phyloP scores from a whole-genome alignment of 257 asterid genomes.

The Coffea eugenioides region DNA sequence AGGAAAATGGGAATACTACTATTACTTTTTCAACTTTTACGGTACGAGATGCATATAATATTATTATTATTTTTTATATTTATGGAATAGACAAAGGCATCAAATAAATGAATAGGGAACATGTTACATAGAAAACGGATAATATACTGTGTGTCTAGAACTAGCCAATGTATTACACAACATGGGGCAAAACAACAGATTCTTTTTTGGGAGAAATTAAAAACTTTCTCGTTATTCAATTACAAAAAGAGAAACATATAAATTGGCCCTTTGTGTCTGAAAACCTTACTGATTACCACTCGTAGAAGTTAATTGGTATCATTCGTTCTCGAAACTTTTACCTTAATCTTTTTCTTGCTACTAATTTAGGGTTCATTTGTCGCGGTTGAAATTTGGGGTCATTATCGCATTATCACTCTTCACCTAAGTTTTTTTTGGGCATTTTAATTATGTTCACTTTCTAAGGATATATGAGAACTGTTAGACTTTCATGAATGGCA shows the following conservation, averaged over 20 bases:
- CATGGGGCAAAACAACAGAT: no score
- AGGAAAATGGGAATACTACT: not conserved
- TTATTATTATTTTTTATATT: not conserved
- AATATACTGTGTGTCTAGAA: no score
- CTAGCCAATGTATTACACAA: no score
- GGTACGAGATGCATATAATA: not conserved
- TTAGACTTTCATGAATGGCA: not conserved
- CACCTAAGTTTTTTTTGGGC: not conserved
- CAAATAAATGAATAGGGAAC: not conserved
- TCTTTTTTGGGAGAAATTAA: no score
- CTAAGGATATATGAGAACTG: not conserved
- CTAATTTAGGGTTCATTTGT: not conserved
- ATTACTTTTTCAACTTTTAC: not conserved
- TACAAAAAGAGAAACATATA: no score
- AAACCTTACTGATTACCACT: no score
- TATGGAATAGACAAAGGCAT: not conserved
- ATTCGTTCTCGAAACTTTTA: not conserved
- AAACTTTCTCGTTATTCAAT: no score
- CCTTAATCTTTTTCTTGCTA: not conserved
- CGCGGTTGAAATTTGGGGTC: not conserved
- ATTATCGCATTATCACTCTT: not conserved
- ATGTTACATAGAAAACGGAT: not conserved
- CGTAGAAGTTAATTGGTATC: not conserved
- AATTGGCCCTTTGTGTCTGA: no score
- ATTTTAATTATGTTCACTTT: not conserved